phyloP scores from a whole-genome alignment of 176 grass and related monocot genomes.

The Carex parvula region DNA sequence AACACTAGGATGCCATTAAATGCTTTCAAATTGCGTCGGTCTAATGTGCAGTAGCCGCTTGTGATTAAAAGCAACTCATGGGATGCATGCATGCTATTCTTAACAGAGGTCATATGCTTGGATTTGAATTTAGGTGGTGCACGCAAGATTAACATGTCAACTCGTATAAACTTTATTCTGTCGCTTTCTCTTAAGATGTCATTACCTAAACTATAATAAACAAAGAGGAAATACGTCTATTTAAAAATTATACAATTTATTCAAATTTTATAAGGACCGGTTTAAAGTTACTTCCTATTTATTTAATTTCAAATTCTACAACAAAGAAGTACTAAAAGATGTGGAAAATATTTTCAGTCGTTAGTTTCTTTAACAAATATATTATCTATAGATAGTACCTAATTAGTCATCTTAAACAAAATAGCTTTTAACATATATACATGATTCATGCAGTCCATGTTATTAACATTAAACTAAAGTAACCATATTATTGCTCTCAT shows the following conservation, averaged over 20 bases:
- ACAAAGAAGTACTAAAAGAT: not conserved
- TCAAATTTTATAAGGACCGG: not conserved
- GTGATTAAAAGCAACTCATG: conserved; percentile 28
- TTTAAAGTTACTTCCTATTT: not conserved
- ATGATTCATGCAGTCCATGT: no score
- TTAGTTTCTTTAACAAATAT: no score
- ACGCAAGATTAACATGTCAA: conserved; percentile 13
- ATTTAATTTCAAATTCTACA: not conserved
- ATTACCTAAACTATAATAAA: not conserved
- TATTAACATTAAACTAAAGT: no score
- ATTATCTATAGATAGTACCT: no score
- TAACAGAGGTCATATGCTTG: not conserved
- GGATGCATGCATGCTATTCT: conserved; percentile 25
- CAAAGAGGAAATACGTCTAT: not conserved
- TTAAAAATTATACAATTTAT: not conserved
- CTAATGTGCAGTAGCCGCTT: not conserved
- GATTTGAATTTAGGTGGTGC: not conserved
- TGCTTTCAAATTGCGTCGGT: conserved; percentile 1
- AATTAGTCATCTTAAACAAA: no score
- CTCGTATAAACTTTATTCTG: not conserved
- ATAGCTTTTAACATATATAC: no score
- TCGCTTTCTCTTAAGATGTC: not conserved
- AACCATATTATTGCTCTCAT: no score
- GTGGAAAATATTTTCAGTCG: not conserved
- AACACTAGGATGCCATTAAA: not conserved